Evolutionary conservation across 2,329 filamentous ascomycete genomes (phyloP).

Genomic region (Grosmannia penicillata): DNA sequence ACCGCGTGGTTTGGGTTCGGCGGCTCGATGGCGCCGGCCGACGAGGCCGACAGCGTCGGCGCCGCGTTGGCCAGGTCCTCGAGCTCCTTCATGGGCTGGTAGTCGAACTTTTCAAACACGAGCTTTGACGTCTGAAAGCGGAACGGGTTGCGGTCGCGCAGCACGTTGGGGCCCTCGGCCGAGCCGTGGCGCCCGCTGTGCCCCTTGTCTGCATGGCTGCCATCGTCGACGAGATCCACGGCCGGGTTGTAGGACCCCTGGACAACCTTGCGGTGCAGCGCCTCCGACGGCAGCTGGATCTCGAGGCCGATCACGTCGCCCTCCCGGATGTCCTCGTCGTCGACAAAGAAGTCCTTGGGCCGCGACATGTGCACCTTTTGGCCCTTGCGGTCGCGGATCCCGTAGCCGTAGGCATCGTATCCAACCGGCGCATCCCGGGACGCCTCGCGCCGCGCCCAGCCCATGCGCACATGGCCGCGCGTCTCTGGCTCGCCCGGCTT

Average conservation of each 20-base stretch:
- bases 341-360: constrained; percentile 76
- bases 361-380: constrained; percentile 90
- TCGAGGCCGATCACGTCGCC: constrained; percentile 92
- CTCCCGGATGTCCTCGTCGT: constrained; percentile 65
- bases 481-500: constrained; percentile 18
- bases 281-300: constrained; percentile 75
- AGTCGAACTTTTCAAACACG: constrained; percentile 88
- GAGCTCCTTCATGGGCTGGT: constrained; percentile 74
- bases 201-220: background rate
- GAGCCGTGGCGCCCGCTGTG: background rate
- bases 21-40: constrained; percentile 21
- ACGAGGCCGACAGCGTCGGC: constrained; percentile 25
- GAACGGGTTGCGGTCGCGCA: constrained; percentile 89
- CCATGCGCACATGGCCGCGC: constrained; percentile 61
- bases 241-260: constrained; percentile 77
- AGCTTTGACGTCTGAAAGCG: constrained; percentile 75
- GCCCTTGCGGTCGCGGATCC: constrained; percentile 74
- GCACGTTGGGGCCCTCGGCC: constrained; percentile 58
- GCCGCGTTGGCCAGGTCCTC: constrained; percentile 69
- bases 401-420: constrained; percentile 88
- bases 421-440: constrained; percentile 72
- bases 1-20: constrained; percentile 60
- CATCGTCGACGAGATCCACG: constrained; percentile 53
- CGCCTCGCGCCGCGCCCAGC: constrained; percentile 71
- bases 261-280: constrained; percentile 76